Evolutionary conservation across 192 early-diverging fungal species (phyloP), one percentile per base, ranked within the genome.

Genomic region (Thoreauomyces humboldtii): DNA sequence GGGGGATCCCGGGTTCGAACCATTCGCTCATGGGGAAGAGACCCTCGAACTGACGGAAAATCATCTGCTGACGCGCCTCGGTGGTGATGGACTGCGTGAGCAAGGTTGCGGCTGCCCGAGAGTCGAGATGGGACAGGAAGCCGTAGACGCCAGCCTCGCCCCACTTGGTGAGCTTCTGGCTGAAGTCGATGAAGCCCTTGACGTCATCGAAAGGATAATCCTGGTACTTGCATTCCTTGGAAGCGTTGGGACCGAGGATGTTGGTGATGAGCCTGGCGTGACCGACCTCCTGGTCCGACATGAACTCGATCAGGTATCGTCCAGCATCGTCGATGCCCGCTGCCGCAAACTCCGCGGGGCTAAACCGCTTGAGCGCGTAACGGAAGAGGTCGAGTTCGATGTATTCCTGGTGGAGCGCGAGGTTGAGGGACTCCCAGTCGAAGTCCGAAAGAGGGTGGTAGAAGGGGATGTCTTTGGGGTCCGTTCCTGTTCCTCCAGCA

Each of bases 311-410:
- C 21, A 72, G 70, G 47, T 29, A 59, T 35, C 63, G 15, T 7
- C 69, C 70, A 15, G 35, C 64, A 31, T 65, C 52, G 29, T 14
- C 47, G 27, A 72, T 47, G 15, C 70, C 70, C 3, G 65, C 66
- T 19, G 41, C 29, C 36, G 57, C 54, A 34, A 69, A 72, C 22
- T 65, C 70, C 17, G 59, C 19, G 14, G 36, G 48, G 52, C 59
- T 61, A 27, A 67, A 72, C 25, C 35, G 59, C 22, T 52, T 41
- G 25, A 72, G 63, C 0, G 61, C 70, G 38, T 61, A 72, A 12
- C 57, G 52, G 50, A 72, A 72, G 17, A 72, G 67, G 53, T 72
- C 70, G 24, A 72, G 67, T 35, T 72, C 70, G 34, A 72, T 72
- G 65, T 67, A 65, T 62, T 72, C 70, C 25, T 67, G 64, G 46